Evolutionary conservation across 2,329 filamentous ascomycete species (phyloP), one percentile per base, ranked within the genome.

Genomic region (Neopestalotiopsis sp.): DNA sequence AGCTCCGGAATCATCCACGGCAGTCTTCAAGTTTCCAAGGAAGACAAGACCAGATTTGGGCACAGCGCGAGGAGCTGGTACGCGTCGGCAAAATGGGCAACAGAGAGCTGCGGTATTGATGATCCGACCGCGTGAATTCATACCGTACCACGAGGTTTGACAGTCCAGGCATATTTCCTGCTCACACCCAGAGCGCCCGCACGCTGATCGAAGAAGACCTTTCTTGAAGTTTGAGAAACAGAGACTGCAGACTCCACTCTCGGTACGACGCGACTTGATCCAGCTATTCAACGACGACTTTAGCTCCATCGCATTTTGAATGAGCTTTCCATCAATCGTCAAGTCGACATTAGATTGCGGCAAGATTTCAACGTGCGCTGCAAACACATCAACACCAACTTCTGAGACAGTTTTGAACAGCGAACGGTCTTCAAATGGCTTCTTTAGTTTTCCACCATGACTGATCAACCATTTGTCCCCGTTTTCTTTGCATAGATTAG

Each of bases 81-180:
- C 76, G 0, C 84, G 80, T 30, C 85, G 79, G 69, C 85, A 88
- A 75, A 87, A 87, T 1, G 85, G 84, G 69, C 85, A 86, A 2
- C 74, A 77, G 4, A 88, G 80, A 0, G 85, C 84, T 0, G 84
- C 83, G 0, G 82, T 73, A 69, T 87, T 86, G 73, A 87, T 80
- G 13, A 86, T 77, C 1, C 73, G 73, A 1, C 84, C 84, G 0
- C 78, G 74, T 0, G 58, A 64, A 71, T 87, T 87, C 68, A 83
- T 74, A 0, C 83, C 83, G 68, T 86, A 86, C 85, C 85, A 87
- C 2, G 71, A 74, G 20, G 73, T 69, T 10, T 79, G 71, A 68
- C 85, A 87, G 13, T 69, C 72, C 4, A 71, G 71, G 73, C 84
- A 87, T 65, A 86, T 79, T 4, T 74, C 73, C 74, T 86, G 81